These are phyloP conservation scores for Dendrobium huoshanense DNA, from an alignment of 106 monocot genomes.

Conservation along the genomic window DNA sequence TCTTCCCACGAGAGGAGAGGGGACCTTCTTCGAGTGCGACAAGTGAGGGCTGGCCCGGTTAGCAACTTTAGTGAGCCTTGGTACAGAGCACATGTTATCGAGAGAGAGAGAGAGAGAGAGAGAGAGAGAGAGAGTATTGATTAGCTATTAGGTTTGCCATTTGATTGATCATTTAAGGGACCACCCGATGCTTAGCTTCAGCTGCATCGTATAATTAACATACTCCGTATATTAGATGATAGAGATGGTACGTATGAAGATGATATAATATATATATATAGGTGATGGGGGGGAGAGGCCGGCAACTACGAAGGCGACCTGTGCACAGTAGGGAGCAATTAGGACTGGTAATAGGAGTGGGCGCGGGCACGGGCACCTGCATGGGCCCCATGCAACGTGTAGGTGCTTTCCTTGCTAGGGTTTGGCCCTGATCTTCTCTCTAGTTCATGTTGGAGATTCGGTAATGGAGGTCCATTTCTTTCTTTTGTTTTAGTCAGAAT, in stretches of 20 bases:
- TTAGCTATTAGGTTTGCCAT: background rate
- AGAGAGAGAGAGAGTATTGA: background rate
- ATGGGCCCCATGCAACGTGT: background rate
- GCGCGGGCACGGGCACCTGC: background rate
- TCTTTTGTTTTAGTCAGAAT: too few species aligned
- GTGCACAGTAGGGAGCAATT: background rate
- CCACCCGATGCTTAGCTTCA: background rate
- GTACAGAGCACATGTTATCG: constrained; percentile 3
- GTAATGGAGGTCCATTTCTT: too few species aligned
- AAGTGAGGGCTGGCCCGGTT: background rate
- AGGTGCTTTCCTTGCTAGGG: background rate
- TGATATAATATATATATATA: background rate
- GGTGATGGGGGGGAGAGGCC: background rate
- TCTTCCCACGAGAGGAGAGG: background rate
- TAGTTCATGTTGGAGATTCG: background rate
- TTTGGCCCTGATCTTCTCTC: background rate
- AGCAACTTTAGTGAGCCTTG: background rate
- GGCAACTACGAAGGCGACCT: background rate
- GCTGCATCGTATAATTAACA: background rate
- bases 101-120: background rate
- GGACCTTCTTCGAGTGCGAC: background rate
- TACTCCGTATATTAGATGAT: background rate
- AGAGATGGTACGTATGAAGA: background rate
- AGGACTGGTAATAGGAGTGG: too few species aligned
- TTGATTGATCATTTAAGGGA: background rate